Evolutionary conservation across 2,329 filamentous ascomycete genomes (phyloP), one percentile per base, ranked within the genome.

Genomic region (Penicillium oxalicum): DNA sequence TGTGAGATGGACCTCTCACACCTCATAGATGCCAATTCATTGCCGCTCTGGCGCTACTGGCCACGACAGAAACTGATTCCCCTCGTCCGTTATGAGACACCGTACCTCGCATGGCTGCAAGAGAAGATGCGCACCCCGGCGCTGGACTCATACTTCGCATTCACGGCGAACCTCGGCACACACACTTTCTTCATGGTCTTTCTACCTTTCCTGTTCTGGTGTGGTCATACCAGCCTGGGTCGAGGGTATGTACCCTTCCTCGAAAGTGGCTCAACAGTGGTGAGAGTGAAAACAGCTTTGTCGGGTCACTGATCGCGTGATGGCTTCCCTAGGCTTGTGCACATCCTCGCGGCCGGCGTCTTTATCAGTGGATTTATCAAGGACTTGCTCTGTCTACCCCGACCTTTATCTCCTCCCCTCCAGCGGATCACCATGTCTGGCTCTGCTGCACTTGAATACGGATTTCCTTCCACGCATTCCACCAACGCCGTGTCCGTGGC

Each of bases 171-270:
- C 69, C 80, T 97, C 47, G 89, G 93, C 57, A 98, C 93, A 0
- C 93, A 98, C 71, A 98, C 93, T 0, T 97, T 96, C 75, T 98
- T 96, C 77, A 97, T 97, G 91, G 80, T 95, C 58, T 86, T 89
- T 50, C 74, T 98, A 62, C 93, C 93, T 5, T 88, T 97, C 56
- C 80, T 95, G 59, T 97, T 97, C 74, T 98, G 93, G 93, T 95
- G 89, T 63, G 91, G 91, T 46, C 87, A 91, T 70, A 84, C 86
- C 38, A 83, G 80, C 54, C 80, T 95, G 57, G 93, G 89, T 47
- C 86, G 93, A 74, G 91, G 86, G 88, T 94, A 83, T 60, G 84
- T 77, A 47, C 48, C 52, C 18, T 18, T 18, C 18, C 2, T 18
- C 18, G 2, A 18, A 1, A 18, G 18, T 40, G 36, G 36, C 43